Percentiles rank a stretch among this genome's conserved stretches.
Conservation (phyloP, 148 eudicot species). For the Chenopodium album region DNA sequence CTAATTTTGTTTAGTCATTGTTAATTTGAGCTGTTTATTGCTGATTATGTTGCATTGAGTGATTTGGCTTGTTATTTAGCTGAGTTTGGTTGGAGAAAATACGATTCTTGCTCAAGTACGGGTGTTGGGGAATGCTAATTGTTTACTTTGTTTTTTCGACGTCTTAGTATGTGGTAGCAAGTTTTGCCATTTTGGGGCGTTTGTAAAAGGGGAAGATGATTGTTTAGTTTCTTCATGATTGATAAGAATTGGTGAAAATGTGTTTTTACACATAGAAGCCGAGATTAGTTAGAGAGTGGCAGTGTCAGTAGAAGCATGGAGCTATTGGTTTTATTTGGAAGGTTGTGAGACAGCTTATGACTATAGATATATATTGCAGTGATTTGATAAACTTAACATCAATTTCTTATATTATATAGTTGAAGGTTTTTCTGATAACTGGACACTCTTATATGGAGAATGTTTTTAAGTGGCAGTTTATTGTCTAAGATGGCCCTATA, state of each 20-base stretch:
- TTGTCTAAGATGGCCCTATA: neutral
- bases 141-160: neutral
- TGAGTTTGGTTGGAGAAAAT: neutral
- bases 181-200: neutral
- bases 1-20: neutral
- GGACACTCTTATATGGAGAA: neutral
- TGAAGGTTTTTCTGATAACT: neutral
- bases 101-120: neutral
- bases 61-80: neutral
- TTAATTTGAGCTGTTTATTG: neutral
- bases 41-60: neutral
- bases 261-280: too few relatives aligned
- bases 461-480: neutral
- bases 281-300: neutral
- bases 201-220: neutral
- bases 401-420: neutral
- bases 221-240: neutral
- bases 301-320: neutral
- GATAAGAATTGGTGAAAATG: neutral
- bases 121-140: neutral
- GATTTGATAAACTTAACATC: neutral
- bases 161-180: neutral
- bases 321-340: slow-evolving; percentile 3
- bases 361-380: neutral
- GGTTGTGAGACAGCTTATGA: neutral